Evolutionary conservation across 495 filamentous ascomycete genomes (phyloP), one percentile per base, ranked within the genome.

Genomic region (Hypoxylon subgilvum): DNA sequence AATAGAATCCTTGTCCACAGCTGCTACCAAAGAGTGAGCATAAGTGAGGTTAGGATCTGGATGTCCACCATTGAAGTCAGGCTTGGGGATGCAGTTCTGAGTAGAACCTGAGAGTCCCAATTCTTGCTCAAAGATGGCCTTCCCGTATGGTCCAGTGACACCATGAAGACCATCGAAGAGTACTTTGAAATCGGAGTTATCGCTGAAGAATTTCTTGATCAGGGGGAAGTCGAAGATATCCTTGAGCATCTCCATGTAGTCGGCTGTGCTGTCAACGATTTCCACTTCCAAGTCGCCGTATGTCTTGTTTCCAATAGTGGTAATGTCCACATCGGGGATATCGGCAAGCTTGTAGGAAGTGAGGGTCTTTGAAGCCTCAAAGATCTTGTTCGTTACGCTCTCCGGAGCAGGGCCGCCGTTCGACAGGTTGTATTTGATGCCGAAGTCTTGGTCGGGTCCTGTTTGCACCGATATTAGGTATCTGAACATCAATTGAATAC

Each of bases 21-120:
- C 90, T 68, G 94, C 91, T 44, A 98, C 94, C 6, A 98, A 82
- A 30, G 92, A 93, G 75, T 95, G 90, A 1, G 94, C 94, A 61
- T 98, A 98, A n/a, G 94, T 95, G 14, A 98, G 83, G 77, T 98
- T 98, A 48, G 94, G 94, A 73, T 98, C 94, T 16, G 94, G 94
- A 78, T 98, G 94, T 53, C 94, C 93, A 55, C 94, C 94, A 60
- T 89, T 89, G 76, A 98, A 98, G 79, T 97, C 92, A 38, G 92
- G 91, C 31, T 85, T 88, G 27, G 94, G 92, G 47, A 87, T 78
- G 77, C 92, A 97, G 82, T 97, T 96, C 73, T 97, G 93, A 35
- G 87, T 93, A 74, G 90, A 92, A 69, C 78, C 84, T 40, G 79
- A 66, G 74, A 96, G 84, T 3, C 92, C 92, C 30, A 98, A 84